Evolutionary conservation across 345 rosid species (phyloP).

Genomic region (Corchorus olitorius): DNA sequence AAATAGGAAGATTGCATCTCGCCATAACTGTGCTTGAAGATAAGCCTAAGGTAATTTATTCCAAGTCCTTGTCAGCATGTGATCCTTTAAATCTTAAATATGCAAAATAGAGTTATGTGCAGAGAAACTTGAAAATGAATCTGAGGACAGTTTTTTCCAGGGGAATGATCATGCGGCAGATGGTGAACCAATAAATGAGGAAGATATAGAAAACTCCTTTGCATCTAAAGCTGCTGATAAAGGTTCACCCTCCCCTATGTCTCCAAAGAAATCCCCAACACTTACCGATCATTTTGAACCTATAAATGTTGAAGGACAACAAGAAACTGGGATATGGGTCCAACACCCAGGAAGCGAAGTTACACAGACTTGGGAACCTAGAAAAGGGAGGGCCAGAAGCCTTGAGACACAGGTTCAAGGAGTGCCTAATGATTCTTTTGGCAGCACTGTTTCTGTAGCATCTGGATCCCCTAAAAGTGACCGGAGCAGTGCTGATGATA

Average conservation of each 20-base stretch:
- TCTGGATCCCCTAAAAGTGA: slow-evolving; percentile 44
- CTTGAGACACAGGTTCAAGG: slow-evolving; percentile 43
- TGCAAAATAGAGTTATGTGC: background rate
- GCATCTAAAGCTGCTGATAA: slow-evolving; percentile 34
- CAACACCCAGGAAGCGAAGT: slow-evolving; percentile 85
- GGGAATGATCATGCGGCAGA: slow-evolving; percentile 30
- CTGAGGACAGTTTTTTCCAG: slow-evolving; percentile 34
- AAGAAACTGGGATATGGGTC: slow-evolving; percentile 80
- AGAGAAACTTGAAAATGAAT: slow-evolving; percentile 11
- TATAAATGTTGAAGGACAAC: slow-evolving; percentile 73
- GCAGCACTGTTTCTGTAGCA: slow-evolving; percentile 32
- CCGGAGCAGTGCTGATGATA: slow-evolving; percentile 52
- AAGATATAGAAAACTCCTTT: slow-evolving; percentile 45
- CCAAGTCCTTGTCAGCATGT: background rate
- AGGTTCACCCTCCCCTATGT: slow-evolving; percentile 49
- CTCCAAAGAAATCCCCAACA: slow-evolving; percentile 49
- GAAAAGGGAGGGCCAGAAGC: slow-evolving; percentile 68
- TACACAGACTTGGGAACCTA: slow-evolving; percentile 78
- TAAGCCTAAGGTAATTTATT: slow-evolving; percentile 49
- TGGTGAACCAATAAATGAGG: slow-evolving; percentile 41
- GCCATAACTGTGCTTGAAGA: slow-evolving; percentile 68
- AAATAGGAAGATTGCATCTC: slow-evolving; percentile 81
- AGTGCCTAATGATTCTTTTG: slow-evolving; percentile 41
- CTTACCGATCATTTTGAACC: slow-evolving; percentile 69
- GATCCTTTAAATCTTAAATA: background rate